Base-by-base conservation (phyloP, 2,329 filamentous ascomycete species). In the Phialophora tarda region DNA sequence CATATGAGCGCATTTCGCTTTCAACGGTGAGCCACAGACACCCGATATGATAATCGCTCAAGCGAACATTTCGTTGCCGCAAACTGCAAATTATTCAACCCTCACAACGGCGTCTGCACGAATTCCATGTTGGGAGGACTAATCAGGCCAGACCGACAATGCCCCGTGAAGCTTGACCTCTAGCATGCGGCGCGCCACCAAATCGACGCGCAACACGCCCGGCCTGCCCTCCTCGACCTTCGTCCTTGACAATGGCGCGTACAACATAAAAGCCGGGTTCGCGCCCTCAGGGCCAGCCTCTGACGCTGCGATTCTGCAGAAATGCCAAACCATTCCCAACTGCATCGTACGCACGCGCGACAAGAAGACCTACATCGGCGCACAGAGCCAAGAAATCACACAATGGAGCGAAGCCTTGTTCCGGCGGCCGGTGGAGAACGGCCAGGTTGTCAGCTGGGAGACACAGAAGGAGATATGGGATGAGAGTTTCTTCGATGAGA, bases 391-490 rank as follows among this genome's bases (percentile, higher is more conserved):
- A 8, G 84, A 87, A 65, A 96, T 94, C 78, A 89, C 85, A 70
- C 94, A 99, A 75, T 97, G 92, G 81, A 92, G 93, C 71, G 94
- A 97, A 77, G 87, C 96, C 23, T 85, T 87, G 8, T 97, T 97
- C 74, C 87, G 94, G 0, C 84, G 94, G 0, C 95, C 95, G 0
- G 91, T 98, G 0, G 95, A 99, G 78, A 96, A 93, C 78, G 95
- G 95, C 7, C 98, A 91, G 75, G 84, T 98, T 58, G 93, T 98
- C 68, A 97, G 94, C 75, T 99, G 95, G 95, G 95, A 99, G 78
- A 89, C 91, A 0, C 88, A 99, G 81, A 94, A 92, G 78, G 93
- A 95, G 75, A 92, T 99, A 59, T 99, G 95, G 95, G 93, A 97
- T 74, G 88, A 89, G 72, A 89, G 93, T 67, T 91, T 98, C 74